Percentiles rank a stretch among this genome's conserved stretches.
These are phyloP conservation scores for Sinapis alba DNA, from an alignment of 441 rosid species.

Conservation along the genomic window DNA sequence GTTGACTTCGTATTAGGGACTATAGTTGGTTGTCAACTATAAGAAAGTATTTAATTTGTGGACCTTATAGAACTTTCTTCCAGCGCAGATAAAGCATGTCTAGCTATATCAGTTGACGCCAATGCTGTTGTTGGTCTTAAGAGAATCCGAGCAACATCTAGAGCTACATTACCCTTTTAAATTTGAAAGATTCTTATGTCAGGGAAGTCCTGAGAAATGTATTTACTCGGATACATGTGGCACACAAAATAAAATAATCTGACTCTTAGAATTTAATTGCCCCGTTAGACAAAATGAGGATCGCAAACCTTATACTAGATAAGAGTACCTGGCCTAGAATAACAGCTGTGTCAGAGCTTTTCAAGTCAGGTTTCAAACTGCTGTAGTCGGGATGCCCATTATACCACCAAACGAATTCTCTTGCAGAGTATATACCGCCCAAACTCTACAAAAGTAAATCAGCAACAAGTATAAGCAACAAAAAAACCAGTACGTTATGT, in stretches of 20 bases:
- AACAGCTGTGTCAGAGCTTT: slow-evolving; percentile 70
- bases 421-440: slow-evolving; percentile 77
- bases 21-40: slow-evolving; percentile 17
- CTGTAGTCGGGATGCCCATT: slow-evolving; percentile 88
- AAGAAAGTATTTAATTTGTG: slow-evolving; percentile 16
- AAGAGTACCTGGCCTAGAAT: slow-evolving; percentile 80
- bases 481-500: neutral
- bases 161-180: slow-evolving; percentile 97
- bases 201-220: slow-evolving; percentile 14
- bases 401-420: slow-evolving; percentile 99
- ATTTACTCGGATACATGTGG: neutral
- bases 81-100: slow-evolving; percentile 73
- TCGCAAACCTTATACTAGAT: neutral
- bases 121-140: slow-evolving; percentile 70
- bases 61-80: slow-evolving; percentile 83
- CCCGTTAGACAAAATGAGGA: neutral
- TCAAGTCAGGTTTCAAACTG: slow-evolving; percentile 68
- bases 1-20: slow-evolving; percentile 23
- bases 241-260: neutral
- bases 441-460: slow-evolving; percentile 49
- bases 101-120: slow-evolving; percentile 82
- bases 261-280: neutral
- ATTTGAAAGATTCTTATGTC: slow-evolving; percentile 22
- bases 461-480: slow-evolving; percentile 19
- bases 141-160: slow-evolving; percentile 89